phyloP scores from a whole-genome alignment of 352 stramenopile genomes.

The Globisporangium acanthophoron region DNA sequence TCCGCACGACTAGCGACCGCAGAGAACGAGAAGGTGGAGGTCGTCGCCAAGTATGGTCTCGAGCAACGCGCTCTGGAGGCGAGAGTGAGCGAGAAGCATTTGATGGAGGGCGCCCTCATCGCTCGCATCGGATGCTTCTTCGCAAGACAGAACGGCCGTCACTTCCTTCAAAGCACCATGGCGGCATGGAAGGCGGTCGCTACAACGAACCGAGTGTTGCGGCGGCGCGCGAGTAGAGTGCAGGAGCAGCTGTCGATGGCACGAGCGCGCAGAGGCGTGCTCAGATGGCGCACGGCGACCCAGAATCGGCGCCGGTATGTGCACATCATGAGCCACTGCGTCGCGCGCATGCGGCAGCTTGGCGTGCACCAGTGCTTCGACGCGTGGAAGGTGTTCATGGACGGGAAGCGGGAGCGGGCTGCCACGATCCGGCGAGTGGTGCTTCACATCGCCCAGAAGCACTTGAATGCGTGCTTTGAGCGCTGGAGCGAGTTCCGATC shows the following conservation, averaged over 20 bases:
- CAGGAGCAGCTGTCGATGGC: not conserved
- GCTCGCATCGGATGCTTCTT: constrained; percentile 30
- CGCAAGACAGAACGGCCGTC: constrained; percentile 25
- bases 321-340: not conserved
- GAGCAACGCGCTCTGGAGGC: not conserved
- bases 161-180: constrained; percentile 10
- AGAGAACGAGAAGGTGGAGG: constrained; percentile 1
- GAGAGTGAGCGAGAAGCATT: constrained; percentile 4
- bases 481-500: constrained; percentile 11
- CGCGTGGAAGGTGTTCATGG: constrained; percentile 33
- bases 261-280: constrained; percentile 1
- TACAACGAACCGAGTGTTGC: constrained; percentile 3
- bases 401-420: constrained; percentile 12
- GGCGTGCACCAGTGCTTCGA: constrained; percentile 37
- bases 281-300: constrained; percentile 2
- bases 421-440: constrained; percentile 23
- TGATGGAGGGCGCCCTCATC: constrained; percentile 17
- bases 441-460: constrained; percentile 27
- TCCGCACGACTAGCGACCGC: not conserved
- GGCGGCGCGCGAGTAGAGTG: constrained; percentile 2
- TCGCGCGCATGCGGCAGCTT: constrained; percentile 27
- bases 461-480: constrained; percentile 14
- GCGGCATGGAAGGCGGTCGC: constrained; percentile 8
- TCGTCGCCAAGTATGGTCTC: not conserved
- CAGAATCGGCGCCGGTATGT: not conserved